phyloP scores from a whole-genome alignment of 805 yeast species.

The Nakazawaea ishiwadae region DNA sequence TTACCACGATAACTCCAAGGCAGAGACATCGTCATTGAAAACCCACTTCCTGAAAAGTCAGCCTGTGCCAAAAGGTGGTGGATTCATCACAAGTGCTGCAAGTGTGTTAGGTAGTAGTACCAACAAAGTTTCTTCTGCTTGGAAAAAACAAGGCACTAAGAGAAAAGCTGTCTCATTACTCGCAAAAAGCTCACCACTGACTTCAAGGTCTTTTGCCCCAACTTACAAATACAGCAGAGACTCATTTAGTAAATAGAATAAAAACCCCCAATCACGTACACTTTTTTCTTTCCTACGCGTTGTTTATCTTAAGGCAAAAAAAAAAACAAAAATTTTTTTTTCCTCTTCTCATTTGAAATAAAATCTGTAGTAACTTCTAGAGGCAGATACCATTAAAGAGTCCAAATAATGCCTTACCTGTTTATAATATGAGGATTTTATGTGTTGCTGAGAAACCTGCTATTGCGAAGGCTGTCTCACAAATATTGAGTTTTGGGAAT shows the following conservation, averaged over 20 bases:
- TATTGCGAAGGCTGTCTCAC: conserved; percentile 80
- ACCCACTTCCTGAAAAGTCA: not conserved
- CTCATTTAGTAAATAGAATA: too few relatives aligned
- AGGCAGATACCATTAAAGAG: too few relatives aligned
- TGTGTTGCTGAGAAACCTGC: conserved; percentile 98
- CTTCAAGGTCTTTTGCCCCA: conserved; percentile 5
- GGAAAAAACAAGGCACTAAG: not conserved
- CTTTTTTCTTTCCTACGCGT: not conserved
- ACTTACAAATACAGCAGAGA: not conserved
- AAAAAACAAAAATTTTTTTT: not conserved
- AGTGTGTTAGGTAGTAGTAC: not conserved
- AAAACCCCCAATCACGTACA: too few relatives aligned
- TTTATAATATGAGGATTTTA: conserved; percentile 55
- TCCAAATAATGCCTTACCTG: not conserved
- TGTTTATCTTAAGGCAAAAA: not conserved
- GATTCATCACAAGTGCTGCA: not conserved
- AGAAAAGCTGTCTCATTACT: too few relatives aligned
- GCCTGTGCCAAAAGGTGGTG: not conserved
- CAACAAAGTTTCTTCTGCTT: too few relatives aligned
- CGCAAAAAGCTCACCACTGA: too few relatives aligned
- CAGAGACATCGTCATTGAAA: too few relatives aligned
- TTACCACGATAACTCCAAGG: not conserved
- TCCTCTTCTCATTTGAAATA: not conserved
- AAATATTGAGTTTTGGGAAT: conserved; percentile 71
- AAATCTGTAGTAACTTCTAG: too few relatives aligned